These are phyloP conservation scores for Peronospora destructor DNA, from an alignment of 352 stramenopile genomes.

Conservation along the genomic window DNA sequence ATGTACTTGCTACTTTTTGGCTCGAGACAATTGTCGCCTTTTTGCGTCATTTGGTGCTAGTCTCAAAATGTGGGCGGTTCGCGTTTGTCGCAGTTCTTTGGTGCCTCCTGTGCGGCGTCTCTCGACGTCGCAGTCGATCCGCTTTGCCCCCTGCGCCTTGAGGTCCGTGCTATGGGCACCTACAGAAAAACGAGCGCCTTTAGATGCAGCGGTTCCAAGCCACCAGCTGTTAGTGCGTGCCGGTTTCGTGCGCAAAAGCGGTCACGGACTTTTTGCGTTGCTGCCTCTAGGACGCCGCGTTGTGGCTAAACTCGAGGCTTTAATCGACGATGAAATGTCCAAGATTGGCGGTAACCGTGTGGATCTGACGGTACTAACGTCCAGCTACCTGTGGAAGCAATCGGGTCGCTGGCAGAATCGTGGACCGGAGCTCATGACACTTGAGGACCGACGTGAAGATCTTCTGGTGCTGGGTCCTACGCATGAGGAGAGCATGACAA, in stretches of 20 bases:
- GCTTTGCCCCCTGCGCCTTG: conserved; percentile 23
- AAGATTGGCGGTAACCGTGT: conserved; percentile 79
- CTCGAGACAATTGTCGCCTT: no score
- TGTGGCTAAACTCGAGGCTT: conserved; percentile 63
- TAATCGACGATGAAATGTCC: conserved; percentile 81
- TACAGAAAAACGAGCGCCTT: conserved; percentile 68
- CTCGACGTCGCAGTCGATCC: conserved; percentile 15
- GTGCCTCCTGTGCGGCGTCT: conserved; percentile 3
- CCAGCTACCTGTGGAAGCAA: conserved; percentile 72
- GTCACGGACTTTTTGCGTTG: conserved; percentile 72
- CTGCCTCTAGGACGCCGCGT: conserved; percentile 73
- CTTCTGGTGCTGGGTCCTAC: conserved; percentile 68
- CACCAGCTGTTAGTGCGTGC: conserved; percentile 80
- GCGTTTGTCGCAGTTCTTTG: conserved; percentile 7
- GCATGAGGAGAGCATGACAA: conserved; percentile 82
- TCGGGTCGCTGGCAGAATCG: conserved; percentile 79
- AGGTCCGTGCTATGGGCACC: conserved; percentile 61
- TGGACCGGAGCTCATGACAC: conserved; percentile 75
- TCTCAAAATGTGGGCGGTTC: conserved; percentile 26
- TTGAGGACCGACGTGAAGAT: conserved; percentile 68
- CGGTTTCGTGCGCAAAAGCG: conserved; percentile 83
- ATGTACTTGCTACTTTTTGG: no score
- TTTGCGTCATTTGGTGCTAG: no score
- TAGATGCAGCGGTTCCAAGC: conserved; percentile 73
- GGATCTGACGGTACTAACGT: conserved; percentile 69